Percentiles rank a stretch among this genome's conserved stretches.
These are phyloP conservation scores for Neospermospora avenae DNA, from an alignment of 2,329 filamentous ascomycete species.

Conservation along the genomic window DNA sequence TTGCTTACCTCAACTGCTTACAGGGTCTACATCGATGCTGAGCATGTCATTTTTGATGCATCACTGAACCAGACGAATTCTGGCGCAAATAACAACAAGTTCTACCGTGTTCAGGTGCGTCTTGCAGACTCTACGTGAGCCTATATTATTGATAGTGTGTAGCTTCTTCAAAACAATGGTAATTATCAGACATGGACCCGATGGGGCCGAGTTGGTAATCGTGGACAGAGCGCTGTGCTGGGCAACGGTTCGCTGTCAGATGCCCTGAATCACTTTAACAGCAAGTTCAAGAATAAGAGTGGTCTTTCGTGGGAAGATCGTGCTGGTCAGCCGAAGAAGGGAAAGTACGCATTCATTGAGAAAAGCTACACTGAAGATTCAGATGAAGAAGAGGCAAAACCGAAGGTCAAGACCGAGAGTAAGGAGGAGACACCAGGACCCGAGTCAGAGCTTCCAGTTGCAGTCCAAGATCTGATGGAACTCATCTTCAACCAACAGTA, in stretches of 20 bases:
- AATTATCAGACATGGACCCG: conserved; percentile 66
- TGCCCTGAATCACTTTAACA: conserved; percentile 52
- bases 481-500: conserved; percentile 80
- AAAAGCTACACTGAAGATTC: conserved; percentile 69
- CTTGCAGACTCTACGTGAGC: background rate
- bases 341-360: conserved; percentile 79
- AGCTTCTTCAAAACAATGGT: conserved; percentile 36
- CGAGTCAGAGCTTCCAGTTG: conserved; percentile 54
- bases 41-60: conserved; percentile 71
- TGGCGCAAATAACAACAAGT: conserved; percentile 74
- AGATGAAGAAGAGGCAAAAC: conserved; percentile 51
- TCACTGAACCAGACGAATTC: conserved; percentile 77
- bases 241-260: conserved; percentile 41
- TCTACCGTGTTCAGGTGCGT: conserved; percentile 56
- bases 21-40: conserved; percentile 66
- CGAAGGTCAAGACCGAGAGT: conserved; percentile 22
- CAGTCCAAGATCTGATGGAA: conserved; percentile 67
- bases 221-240: conserved; percentile 47
- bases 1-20: no score
- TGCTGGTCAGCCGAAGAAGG: conserved; percentile 53
- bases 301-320: conserved; percentile 55
- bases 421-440: conserved; percentile 37
- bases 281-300: conserved; percentile 61
- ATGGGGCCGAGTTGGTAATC: conserved; percentile 74
- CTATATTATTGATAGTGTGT: conserved; percentile 32